Evolutionary conservation across 192 early-diverging fungal species (phyloP), one percentile per base, ranked within the genome.

Genomic region (Spizellomyces punctatus): DNA sequence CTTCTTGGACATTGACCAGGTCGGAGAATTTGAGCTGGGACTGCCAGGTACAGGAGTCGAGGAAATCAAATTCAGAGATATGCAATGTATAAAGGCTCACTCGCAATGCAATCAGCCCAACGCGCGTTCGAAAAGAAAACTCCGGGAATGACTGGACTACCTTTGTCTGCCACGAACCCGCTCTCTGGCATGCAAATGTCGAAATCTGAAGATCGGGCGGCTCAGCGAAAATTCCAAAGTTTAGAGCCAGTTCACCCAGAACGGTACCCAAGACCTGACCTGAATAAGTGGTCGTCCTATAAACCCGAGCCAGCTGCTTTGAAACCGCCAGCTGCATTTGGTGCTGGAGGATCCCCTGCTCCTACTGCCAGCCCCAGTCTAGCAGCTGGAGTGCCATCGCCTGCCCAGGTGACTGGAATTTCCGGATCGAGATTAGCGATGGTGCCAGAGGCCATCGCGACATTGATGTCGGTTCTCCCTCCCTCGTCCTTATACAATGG

Each of bases 11-110:
- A 88, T 95, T 41, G 72, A 89, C 65, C 77, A 86, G 54, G 88
- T 96, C 56, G 88, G 83, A 19, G 84, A 91, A 14, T 63, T 72
- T 43, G 96, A 98, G 72, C 77, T 98, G 73, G 93, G 93, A 16
- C 78, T 90, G 22, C 74, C 77, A 74, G 85, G 84, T 83, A 84
- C 66, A 73, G 59, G 27, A 36, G 27, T 36, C 27, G 50, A 54
- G 50, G 12, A 54, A 12, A 54, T 12, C 50, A 54, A 54, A 19
- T n/a, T 19, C 50, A 2, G 27, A 36, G 27, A 36, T 54, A 2
- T 54, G 50, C 14, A 54, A n/a, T 54, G 12, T 19, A 2, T 54
- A n/a, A 54, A 2, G 4, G 50, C 50, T 54, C 50, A 54, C 50
- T 12, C 7, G n/a, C 60, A 10, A 62, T 65, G 6, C 0, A 48